phyloP scores from a whole-genome alignment of 2,329 filamentous ascomycete species.

The Talaromyces islandicus region DNA sequence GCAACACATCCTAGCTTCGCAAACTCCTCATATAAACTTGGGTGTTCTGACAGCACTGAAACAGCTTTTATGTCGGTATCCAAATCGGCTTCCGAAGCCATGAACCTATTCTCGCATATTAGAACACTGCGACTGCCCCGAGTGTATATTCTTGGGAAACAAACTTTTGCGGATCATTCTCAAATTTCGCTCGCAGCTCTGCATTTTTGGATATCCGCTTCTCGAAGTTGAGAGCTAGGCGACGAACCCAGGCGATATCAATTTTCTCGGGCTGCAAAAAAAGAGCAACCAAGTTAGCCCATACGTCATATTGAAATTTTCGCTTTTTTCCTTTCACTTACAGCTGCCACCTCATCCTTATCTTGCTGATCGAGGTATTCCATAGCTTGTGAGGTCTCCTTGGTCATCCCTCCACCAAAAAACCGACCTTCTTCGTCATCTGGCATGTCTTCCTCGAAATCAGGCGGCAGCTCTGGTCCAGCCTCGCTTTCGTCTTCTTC shows the following conservation, averaged over 20 bases:
- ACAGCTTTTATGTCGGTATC: slow-evolving; percentile 82
- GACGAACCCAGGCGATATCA: slow-evolving; percentile 76
- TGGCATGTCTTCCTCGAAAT: slow-evolving; percentile 52
- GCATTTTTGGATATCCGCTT: slow-evolving; percentile 87
- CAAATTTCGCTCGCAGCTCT: slow-evolving; percentile 79
- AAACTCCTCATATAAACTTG: slow-evolving; percentile 76
- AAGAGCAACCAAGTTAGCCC: not conserved
- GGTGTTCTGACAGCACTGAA: slow-evolving; percentile 80
- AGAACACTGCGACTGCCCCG: slow-evolving; percentile 8
- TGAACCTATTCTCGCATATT: slow-evolving; percentile 46
- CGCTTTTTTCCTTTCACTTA: slow-evolving; percentile 17
- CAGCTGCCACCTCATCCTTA: slow-evolving; percentile 44
- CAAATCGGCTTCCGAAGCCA: slow-evolving; percentile 80
- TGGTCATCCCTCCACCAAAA: slow-evolving; percentile 84
- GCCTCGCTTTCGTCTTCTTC: slow-evolving; percentile 45
- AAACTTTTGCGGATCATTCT: slow-evolving; percentile 68
- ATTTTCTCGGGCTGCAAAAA: slow-evolving; percentile 60
- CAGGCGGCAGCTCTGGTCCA: slow-evolving; percentile 51
- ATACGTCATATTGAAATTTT: not conserved
- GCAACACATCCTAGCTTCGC: slow-evolving; percentile 65
- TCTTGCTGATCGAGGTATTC: slow-evolving; percentile 77
- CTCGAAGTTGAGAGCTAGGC: slow-evolving; percentile 76
- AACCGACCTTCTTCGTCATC: slow-evolving; percentile 93
- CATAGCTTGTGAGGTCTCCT: slow-evolving; percentile 73
- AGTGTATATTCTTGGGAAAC: slow-evolving; percentile 10